These are phyloP conservation scores for Cenchrus americanus DNA, from an alignment of 176 grass and related monocot genomes.

Conservation along the genomic window DNA sequence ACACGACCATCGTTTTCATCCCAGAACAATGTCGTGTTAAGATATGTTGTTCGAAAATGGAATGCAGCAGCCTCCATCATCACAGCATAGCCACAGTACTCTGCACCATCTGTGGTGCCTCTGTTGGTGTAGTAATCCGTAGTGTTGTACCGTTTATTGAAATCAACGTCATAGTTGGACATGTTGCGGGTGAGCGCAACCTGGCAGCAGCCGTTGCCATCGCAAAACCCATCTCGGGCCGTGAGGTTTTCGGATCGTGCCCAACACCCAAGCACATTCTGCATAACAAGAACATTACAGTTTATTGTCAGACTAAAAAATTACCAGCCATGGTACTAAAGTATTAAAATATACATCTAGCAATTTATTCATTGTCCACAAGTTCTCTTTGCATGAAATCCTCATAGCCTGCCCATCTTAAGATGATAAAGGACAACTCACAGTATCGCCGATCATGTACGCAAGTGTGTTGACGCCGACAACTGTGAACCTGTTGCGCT, in stretches of 20 bases:
- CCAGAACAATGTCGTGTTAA: conserved; percentile 21
- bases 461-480: conserved; percentile 30
- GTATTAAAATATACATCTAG: too few species aligned
- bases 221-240: conserved; percentile 14
- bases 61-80: not conserved
- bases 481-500: conserved; percentile 13
- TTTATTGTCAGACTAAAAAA: not conserved
- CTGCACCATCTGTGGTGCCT: not conserved
- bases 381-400: not conserved
- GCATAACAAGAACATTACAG: not conserved
- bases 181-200: not conserved
- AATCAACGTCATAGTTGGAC: not conserved
- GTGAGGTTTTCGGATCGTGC: not conserved
- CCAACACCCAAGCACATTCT: not conserved
- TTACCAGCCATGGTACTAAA: too few species aligned
- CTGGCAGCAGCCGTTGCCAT: conserved; percentile 38
- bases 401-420: not conserved
- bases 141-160: not conserved
- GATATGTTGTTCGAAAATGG: not conserved
- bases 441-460: not conserved
- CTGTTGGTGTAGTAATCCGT: not conserved
- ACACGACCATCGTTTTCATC: not conserved
- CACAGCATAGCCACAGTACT: not conserved
- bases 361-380: too few species aligned
- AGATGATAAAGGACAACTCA: not conserved